These are phyloP conservation scores for Tylopilus intermedius DNA, from an alignment of 768 basidiomycete species.

Conservation along the genomic window DNA sequence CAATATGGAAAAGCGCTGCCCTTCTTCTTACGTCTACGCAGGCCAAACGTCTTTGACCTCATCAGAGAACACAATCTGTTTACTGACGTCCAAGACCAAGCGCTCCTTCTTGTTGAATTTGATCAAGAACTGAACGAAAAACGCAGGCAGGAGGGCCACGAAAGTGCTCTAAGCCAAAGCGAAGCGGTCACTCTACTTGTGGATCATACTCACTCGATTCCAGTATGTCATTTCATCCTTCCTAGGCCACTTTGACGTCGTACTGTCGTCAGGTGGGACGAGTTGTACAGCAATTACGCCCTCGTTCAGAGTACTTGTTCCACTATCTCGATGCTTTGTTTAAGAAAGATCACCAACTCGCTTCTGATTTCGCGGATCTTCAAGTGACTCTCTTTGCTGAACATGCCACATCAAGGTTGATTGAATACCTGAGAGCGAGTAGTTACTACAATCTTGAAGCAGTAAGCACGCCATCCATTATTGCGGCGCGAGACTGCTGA, in stretches of 20 bases:
- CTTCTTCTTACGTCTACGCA: constrained; percentile 80
- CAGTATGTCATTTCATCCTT: constrained; percentile 46
- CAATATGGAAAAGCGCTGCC: constrained; percentile 94
- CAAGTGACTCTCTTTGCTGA: constrained; percentile 93
- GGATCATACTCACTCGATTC: constrained; percentile 93
- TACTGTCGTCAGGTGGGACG: constrained; percentile 57
- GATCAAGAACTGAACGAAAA: constrained; percentile 80
- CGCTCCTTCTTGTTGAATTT: constrained; percentile 87
- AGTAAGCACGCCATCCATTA: constrained; percentile 34
- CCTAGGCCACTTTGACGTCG: background rate
- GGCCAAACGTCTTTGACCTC: constrained; percentile 89
- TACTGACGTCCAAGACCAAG: constrained; percentile 92
- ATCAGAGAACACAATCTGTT: constrained; percentile 92
- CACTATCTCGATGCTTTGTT: constrained; percentile 89
- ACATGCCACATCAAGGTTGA: constrained; percentile 68
- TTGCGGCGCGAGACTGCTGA: background rate
- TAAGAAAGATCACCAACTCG: constrained; percentile 77
- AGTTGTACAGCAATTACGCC: constrained; percentile 82
- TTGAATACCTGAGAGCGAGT: constrained; percentile 88
- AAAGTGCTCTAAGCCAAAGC: constrained; percentile 46
- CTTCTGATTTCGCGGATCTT: constrained; percentile 76
- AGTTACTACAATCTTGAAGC: constrained; percentile 87
- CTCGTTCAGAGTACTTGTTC: constrained; percentile 77
- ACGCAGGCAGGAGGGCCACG: constrained; percentile 39
- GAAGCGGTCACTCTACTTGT: constrained; percentile 84